Base-by-base conservation (phyloP, 2,329 filamentous ascomycete genomes). In the Bipolaris zeicola region DNA sequence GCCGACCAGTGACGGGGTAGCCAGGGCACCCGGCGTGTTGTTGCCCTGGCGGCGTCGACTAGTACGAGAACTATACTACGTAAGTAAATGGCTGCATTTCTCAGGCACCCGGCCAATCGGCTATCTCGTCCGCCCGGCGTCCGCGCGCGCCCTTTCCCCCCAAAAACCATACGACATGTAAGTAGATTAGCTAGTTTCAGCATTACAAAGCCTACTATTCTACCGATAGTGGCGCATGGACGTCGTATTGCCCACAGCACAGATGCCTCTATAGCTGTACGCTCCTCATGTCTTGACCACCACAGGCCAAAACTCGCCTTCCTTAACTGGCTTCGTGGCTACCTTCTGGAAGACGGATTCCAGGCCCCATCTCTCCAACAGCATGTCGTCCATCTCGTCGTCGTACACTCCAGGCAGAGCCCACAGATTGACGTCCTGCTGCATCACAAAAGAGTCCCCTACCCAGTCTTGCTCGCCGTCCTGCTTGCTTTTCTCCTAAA, bases 81-180 rank as follows among this genome's bases (percentile, higher is more conserved):
- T 31, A 31, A 13, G 28, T 31, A 38, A 38, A 2, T 11, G 37
- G 37, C 14, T 7, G 37, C 37, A 10, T 20, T 3, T 16, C 6
- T 16, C 60, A 60, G 57, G 60, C 42, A 60, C 59, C 34, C 60
- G 39, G 33, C 60, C 60, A 62, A 62, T 62, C 54, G 50, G 57
- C 49, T 28, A 28, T 3, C 28, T 31, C 10, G 28, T 31, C 28
- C 28, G 28, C 28, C 28, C 28, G 28, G 10, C 28, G 28, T 13
- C 28, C 28, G 28, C 28, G 10, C 28, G 8, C 26, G 8, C 10
- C 26, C 26, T 20, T 3, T 3, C 10, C 26, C 26, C 26, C 26
- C 0, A 8, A 3, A 8, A 10, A 2, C 28, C 28, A 31, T 11
- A 28, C 8, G 10, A 31, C 10, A 31, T 31, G 28, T 11, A 11